A percentile compares a stretch with the other conserved stretches of the same genome.
phyloP scores from a whole-genome alignment of 805 yeast species.

The Groenewaldozyma salmanticensis region DNA sequence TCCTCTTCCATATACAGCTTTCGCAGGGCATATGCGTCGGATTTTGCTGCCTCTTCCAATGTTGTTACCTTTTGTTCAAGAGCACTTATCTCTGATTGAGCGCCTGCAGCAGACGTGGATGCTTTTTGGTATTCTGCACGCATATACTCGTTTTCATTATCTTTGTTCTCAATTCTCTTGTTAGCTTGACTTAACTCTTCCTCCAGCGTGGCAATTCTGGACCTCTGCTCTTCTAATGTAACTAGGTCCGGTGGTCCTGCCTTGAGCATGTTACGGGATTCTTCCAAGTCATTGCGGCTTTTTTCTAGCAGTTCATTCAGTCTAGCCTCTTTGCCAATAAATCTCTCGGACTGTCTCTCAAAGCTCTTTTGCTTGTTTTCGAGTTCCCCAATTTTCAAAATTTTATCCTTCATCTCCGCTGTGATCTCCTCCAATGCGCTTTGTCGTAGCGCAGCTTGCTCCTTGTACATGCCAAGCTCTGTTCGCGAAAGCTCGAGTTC shows the following conservation, averaged over 20 bases:
- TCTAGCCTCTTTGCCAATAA: slow-evolving; percentile 14
- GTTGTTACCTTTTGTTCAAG: slow-evolving; percentile 18
- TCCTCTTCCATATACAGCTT: slow-evolving; percentile 24
- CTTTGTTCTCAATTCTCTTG: slow-evolving; percentile 37
- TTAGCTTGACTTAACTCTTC: slow-evolving; percentile 36
- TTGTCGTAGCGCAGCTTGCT: slow-evolving; percentile 32
- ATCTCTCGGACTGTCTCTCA: slow-evolving; percentile 21
- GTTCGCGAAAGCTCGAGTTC: slow-evolving; percentile 34
- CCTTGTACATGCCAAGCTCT: slow-evolving; percentile 40
- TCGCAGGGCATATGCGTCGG: slow-evolving; percentile 20
- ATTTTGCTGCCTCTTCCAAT: slow-evolving; percentile 16
- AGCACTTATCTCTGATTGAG: slow-evolving; percentile 22
- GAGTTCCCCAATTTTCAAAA: slow-evolving; percentile 35
- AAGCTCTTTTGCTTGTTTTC: slow-evolving; percentile 16
- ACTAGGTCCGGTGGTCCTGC: slow-evolving; percentile 17
- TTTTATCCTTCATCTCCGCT: slow-evolving; percentile 37
- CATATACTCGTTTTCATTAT: slow-evolving; percentile 54
- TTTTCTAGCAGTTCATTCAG: slow-evolving; percentile 20
- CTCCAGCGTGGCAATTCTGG: slow-evolving; percentile 36
- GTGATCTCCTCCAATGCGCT: slow-evolving; percentile 36
- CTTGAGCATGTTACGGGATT: slow-evolving; percentile 19
- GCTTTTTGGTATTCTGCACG: slow-evolving; percentile 23
- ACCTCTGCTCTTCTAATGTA: slow-evolving; percentile 31
- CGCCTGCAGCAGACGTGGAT: slow-evolving; percentile 22
- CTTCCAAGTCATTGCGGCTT: slow-evolving; percentile 24